These are phyloP conservation scores for Penstemon davidsonii DNA, from an alignment of 257 asterid genomes.

Conservation along the genomic window DNA sequence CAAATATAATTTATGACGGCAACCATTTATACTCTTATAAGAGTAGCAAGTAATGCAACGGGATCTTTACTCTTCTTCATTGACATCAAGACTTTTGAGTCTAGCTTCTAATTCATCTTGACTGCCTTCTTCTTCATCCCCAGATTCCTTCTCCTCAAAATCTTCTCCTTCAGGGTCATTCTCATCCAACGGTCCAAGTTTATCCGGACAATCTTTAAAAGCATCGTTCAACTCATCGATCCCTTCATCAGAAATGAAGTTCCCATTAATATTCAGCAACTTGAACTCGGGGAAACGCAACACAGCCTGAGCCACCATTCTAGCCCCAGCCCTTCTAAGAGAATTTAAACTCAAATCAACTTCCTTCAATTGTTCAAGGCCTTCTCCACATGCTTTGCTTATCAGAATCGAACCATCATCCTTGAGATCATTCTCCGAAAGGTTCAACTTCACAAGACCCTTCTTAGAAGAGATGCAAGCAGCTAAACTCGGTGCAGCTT, in stretches of 20 bases:
- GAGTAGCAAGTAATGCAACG: conserved; percentile 8
- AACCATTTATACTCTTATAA: conserved; percentile 23
- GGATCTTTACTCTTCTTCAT: conserved; percentile 39
- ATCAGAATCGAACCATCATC: conserved; percentile 83
- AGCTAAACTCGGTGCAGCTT: conserved; percentile 64
- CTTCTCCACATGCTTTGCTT: conserved; percentile 58
- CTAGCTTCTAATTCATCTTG: conserved; percentile 67
- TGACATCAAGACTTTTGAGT: conserved; percentile 71
- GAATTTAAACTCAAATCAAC: conserved; percentile 76
- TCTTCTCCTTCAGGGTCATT: conserved; percentile 89
- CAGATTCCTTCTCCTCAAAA: conserved; percentile 58
- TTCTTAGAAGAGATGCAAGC: conserved; percentile 57
- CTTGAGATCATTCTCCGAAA: conserved; percentile 83
- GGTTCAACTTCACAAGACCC: conserved; percentile 62
- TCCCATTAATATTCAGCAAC: conserved; percentile 65
- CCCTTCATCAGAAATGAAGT: conserved; percentile 87
- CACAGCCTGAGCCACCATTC: conserved; percentile 62
- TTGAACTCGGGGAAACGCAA: conserved; percentile 57
- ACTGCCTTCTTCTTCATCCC: conserved; percentile 60
- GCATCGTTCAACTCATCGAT: conserved; percentile 69
- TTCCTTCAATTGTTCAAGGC: conserved; percentile 62
- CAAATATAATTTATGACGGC: conserved; percentile 25
- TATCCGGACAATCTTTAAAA: conserved; percentile 60
- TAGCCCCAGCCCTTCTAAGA: conserved; percentile 62
- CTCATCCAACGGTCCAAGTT: conserved; percentile 84